Evolutionary conservation across 345 rosid genomes (phyloP), one percentile per base, ranked within the genome.

Genomic region (Bruguiera gymnorhiza): DNA sequence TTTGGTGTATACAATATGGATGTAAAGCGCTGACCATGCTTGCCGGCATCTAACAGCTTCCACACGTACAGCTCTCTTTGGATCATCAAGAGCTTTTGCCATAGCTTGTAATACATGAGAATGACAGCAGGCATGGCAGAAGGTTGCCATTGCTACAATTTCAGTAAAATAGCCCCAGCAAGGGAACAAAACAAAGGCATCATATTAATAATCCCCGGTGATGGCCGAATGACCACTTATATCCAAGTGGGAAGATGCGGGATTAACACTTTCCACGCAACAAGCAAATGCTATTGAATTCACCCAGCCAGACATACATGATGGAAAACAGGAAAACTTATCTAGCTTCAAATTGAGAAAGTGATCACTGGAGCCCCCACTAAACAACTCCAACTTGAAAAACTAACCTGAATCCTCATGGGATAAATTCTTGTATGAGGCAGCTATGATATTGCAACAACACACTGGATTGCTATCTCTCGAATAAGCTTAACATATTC

Each of bases 401-500:
- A 26, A 26, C 27, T 26, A 26, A 26, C 27, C 27, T 26, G 27
- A 26, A 26, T 26, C 27, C 27, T 26, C 27, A 26, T 26, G 27
- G 27, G 27, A 26, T 88, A 94, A 46, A 89, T 81, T 75, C 90
- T 86, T 24, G 86, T 37, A 58, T 85, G 83, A 19, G 97, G 90
- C 81, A 94, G 87, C 75, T 75, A 80, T 59, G 89, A 80, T 79
- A 87, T 61, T 5, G 96, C 88, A 72, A 72, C 75, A 37, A 91
- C 93, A 82, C 98, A 91, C 68, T 89, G 93, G 71, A 94, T 74
- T 23, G 95, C 88, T 1, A 97, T 91, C 82, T 94, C 96, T 57
- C 97, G 88, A 55, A 88, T 88, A 78, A 85, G 80, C 98, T 94
- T 81, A 61, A 60, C 70, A 74, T 30, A 39, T 71, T 37, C 18